Conservation (phyloP, 2,329 filamentous ascomycete genomes). For the Claviceps humidiphila region DNA sequence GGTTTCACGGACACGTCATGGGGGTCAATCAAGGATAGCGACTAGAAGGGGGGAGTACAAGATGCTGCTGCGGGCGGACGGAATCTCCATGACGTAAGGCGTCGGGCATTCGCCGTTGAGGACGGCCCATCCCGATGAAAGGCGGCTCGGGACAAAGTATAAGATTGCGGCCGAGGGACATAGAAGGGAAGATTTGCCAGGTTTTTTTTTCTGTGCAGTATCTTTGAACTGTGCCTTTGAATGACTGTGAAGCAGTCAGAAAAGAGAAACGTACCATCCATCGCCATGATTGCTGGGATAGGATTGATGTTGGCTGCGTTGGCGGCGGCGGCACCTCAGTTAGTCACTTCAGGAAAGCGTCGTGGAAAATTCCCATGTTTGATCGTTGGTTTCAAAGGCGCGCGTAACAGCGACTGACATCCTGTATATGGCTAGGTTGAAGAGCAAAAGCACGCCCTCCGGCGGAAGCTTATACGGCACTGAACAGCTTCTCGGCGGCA, state of each 20-base stretch:
- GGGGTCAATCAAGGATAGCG: background rate
- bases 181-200: background rate
- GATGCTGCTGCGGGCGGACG: background rate
- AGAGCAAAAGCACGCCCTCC: constrained; percentile 25
- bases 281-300: constrained; percentile 15
- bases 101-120: background rate
- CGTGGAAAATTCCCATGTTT: no score
- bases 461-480: constrained; percentile 28
- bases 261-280: background rate
- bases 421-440: background rate
- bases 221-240: background rate
- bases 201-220: background rate
- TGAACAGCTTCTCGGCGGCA: constrained; percentile 25
- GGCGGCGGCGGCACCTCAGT: constrained; percentile 1
- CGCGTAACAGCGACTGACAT: background rate
- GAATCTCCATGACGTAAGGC: background rate
- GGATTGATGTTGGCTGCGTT: background rate
- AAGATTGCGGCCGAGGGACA: background rate
- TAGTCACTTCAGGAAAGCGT: background rate
- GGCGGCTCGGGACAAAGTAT: background rate
- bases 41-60: background rate
- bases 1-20: background rate
- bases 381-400: background rate
- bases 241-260: no score
- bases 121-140: no score